These are phyloP conservation scores for Cystobasidium sp. DNA, from an alignment of 1,284 basidiomycete species.

Conservation along the genomic window DNA sequence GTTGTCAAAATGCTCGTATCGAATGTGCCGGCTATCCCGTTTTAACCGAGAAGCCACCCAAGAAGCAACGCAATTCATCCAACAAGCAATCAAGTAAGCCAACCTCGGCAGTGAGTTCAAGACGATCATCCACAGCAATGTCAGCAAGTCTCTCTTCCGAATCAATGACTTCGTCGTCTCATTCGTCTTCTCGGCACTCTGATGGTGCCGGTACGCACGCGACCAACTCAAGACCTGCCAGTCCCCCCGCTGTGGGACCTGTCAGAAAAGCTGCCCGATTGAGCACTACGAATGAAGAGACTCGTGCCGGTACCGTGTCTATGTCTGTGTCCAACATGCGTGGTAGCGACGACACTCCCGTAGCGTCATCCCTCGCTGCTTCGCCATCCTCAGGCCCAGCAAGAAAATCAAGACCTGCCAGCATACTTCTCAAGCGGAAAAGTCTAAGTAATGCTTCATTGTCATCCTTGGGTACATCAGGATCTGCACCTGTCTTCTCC, in stretches of 20 bases:
- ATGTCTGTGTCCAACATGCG: too few species aligned
- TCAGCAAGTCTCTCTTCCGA: slow-evolving; percentile 6
- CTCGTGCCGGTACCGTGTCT: too few species aligned
- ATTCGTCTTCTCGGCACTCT: not conserved
- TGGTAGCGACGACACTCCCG: too few species aligned
- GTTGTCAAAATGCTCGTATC: slow-evolving; percentile 8
- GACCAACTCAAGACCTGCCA: not conserved
- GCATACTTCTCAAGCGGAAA: slow-evolving; percentile 1
- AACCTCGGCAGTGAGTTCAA: not conserved
- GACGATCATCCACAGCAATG: slow-evolving; percentile 12
- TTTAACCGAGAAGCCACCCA: not conserved
- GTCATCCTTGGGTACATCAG: not conserved
- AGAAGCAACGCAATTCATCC: too few species aligned
- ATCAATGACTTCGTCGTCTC: not conserved
- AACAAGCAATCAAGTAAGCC: not conserved
- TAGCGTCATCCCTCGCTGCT: not conserved
- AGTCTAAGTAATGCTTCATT: not conserved
- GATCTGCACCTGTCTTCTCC: not conserved
- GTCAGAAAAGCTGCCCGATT: slow-evolving; percentile 8
- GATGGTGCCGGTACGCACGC: not conserved
- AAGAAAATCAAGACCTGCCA: not conserved
- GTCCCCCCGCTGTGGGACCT: not conserved
- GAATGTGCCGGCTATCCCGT: slow-evolving; percentile 33
- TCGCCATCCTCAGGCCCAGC: not conserved
- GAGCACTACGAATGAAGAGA: not conserved